A percentile compares a stretch with the other conserved stretches of the same genome.
These are phyloP conservation scores for Pinguiococcus pyrenoidosus DNA, from an alignment of 108 stramenopile species.

Conservation along the genomic window DNA sequence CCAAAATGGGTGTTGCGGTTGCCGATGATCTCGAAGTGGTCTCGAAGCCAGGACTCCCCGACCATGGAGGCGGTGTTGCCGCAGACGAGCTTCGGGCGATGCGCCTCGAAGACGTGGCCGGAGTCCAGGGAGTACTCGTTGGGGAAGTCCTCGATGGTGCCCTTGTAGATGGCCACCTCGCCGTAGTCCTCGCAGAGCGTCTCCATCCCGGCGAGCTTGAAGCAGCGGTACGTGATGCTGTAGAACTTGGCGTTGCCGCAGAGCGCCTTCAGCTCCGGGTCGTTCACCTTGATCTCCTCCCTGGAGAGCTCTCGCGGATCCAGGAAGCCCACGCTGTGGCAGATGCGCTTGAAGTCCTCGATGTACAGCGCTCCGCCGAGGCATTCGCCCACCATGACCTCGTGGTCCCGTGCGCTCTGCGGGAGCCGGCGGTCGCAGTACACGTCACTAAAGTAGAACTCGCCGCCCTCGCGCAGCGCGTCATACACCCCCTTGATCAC, in stretches of 20 bases:
- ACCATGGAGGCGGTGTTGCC: constrained; percentile 90
- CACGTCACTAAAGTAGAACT: constrained; percentile 90
- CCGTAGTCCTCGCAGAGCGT: constrained; percentile 85
- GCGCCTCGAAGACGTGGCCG: constrained; percentile 73
- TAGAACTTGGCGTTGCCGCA: constrained; percentile 68
- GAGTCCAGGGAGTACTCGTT: constrained; percentile 74
- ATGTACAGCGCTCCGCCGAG: constrained; percentile 84
- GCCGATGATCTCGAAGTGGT: constrained; percentile 75
- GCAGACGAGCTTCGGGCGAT: constrained; percentile 77
- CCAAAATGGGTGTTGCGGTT: constrained; percentile 69
- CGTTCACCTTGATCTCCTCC: constrained; percentile 45
- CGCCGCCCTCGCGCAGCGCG: constrained; percentile 77
- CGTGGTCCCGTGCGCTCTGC: constrained; percentile 19
- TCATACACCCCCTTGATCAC: constrained; percentile 68
- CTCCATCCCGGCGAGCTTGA: constrained; percentile 54
- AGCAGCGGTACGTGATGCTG: constrained; percentile 82
- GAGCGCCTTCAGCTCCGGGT: constrained; percentile 47
- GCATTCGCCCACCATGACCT: constrained; percentile 87
- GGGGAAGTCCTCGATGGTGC: constrained; percentile 63
- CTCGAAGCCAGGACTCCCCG: constrained; percentile 53
- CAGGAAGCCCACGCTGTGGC: constrained; percentile 51
- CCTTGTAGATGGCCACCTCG: constrained; percentile 89
- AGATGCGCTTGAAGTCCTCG: constrained; percentile 62
- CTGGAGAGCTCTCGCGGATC: constrained; percentile 76
- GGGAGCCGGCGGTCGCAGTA: constrained; percentile 82